Evolutionary conservation across 2,329 filamentous ascomycete genomes (phyloP).

Genomic region (Blastomyces percursus): DNA sequence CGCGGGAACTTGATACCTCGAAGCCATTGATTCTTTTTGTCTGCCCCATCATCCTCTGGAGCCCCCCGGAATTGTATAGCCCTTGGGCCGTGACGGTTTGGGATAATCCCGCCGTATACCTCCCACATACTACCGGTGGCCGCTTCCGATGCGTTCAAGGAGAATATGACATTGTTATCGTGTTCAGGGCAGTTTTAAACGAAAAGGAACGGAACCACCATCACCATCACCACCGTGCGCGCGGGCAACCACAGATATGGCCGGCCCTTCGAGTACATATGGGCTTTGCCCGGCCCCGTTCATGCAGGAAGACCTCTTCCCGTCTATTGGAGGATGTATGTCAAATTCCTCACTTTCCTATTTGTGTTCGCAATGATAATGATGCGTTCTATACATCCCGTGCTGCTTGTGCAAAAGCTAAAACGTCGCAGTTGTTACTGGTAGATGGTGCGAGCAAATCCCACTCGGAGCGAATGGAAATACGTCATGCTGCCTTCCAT

Average conservation of each 20-base stretch:
- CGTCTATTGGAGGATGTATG: conserved; percentile 52
- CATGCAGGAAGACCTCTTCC: conserved; percentile 52
- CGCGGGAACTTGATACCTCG: neutral
- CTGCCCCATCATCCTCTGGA: neutral
- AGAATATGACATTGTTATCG: neutral
- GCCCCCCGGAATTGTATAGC: neutral
- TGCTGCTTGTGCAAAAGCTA: neutral
- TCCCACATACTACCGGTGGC: neutral
- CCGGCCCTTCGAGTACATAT: conserved; percentile 4
- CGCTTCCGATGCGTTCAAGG: neutral
- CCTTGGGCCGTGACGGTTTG: neutral
- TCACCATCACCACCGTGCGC: neutral
- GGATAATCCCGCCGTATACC: neutral
- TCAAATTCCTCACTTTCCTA: neutral
- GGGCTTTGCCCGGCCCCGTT: conserved; percentile 60
- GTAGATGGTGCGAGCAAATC: conserved; percentile 48
- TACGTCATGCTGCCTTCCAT: conserved; percentile 73
- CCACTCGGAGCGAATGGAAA: conserved; percentile 31
- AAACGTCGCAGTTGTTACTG: conserved; percentile 42
- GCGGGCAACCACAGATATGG: neutral
- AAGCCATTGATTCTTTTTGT: neutral
- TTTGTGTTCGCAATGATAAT: neutral
- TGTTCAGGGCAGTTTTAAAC: neutral
- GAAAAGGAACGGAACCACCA: neutral
- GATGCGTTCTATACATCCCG: conserved; percentile 40